Evolutionary conservation across 2,329 filamentous ascomycete genomes (phyloP), one percentile per base, ranked within the genome.

Genomic region (Metarhizium anisopliae): DNA sequence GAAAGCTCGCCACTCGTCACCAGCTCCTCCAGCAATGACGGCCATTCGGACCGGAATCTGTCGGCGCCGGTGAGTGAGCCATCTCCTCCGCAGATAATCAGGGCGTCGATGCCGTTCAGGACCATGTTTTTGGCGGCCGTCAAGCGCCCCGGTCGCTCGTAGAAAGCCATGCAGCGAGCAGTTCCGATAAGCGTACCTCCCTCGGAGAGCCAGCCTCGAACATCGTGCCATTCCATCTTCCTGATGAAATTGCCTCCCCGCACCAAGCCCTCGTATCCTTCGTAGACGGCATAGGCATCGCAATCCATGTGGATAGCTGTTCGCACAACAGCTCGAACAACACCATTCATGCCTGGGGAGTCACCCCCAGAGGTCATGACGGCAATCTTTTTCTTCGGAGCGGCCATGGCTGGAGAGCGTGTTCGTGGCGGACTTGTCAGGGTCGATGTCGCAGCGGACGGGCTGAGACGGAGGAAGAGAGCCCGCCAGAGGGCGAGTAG

Each of bases 41-140:
- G 90, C 94, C 94, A 99, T 70, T 99, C 94, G 52, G 82, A 77
- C 60, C 94, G 84, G 76, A 99, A 97, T 67, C 84, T 86, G 77
- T 99, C 94, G 55, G 94, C 94, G 68, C 94, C 94, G 11, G 94
- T 99, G 66, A 99, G 81, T 61, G 90, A 95, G 60, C 94, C 94
- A 70, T 99, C 94, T 75, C 94, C 94, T 70, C 94, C 94, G 71
- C 93, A 97, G 68, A 99, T 95, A 65, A 99, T 87, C 64, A 99
- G 79, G 54, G 94, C 94, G 69, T 99, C 91, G 62, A 99, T 97
- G 67, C 94, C 94, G 63, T 90, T 85, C 58, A 90, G 72, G 47
- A 99, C 83, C 85, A 99, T 86, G 77, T 99, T 96, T 79, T 93
- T 96, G 57, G 94, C 94, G 2, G 90, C 94, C 54, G 78, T 81